Evolutionary conservation across 1,139 yeast species (phyloP).

Genomic region (Pichia sp.): DNA sequence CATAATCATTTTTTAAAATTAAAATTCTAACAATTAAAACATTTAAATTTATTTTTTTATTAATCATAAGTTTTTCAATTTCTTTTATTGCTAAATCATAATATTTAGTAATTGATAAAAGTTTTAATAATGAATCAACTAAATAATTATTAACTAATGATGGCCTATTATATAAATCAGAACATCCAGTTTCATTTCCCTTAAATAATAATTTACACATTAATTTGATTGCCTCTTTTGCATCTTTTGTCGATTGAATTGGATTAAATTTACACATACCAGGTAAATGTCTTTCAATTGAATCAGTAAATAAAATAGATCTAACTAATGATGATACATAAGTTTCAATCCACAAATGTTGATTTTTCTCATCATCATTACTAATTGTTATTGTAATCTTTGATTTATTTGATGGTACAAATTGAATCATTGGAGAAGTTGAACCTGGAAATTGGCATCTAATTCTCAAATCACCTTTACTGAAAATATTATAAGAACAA

Average conservation of each 20-base stretch:
- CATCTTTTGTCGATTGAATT: slow-evolving; percentile 40
- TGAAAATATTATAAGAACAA: slow-evolving; percentile 45
- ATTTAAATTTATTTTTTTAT: slow-evolving; percentile 34
- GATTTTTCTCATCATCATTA: slow-evolving; percentile 29
- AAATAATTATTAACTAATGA: slow-evolving; percentile 65
- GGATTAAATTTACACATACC: slow-evolving; percentile 40
- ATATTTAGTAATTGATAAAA: slow-evolving; percentile 60
- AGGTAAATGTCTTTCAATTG: slow-evolving; percentile 55
- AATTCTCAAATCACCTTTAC: slow-evolving; percentile 42
- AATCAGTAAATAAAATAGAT: slow-evolving; percentile 63
- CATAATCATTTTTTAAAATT: slow-evolving; percentile 62
- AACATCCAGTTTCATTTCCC: slow-evolving; percentile 62
- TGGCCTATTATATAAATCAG: slow-evolving; percentile 60
- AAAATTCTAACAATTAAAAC: slow-evolving; percentile 52
- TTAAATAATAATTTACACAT: slow-evolving; percentile 60
- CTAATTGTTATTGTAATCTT: slow-evolving; percentile 19
- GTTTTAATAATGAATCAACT: slow-evolving; percentile 65
- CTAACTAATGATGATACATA: slow-evolving; percentile 72
- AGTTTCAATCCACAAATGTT: slow-evolving; percentile 66
- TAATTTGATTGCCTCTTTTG: slow-evolving; percentile 50
- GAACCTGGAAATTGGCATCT: slow-evolving; percentile 30
- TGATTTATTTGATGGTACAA: slow-evolving; percentile 21
- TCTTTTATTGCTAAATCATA: slow-evolving; percentile 53
- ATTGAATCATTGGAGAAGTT: slow-evolving; percentile 26
- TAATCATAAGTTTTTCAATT: slow-evolving; percentile 36